Base-by-base conservation (phyloP, 2,329 filamentous ascomycete species). In the Coniochaeta sp. region DNA sequence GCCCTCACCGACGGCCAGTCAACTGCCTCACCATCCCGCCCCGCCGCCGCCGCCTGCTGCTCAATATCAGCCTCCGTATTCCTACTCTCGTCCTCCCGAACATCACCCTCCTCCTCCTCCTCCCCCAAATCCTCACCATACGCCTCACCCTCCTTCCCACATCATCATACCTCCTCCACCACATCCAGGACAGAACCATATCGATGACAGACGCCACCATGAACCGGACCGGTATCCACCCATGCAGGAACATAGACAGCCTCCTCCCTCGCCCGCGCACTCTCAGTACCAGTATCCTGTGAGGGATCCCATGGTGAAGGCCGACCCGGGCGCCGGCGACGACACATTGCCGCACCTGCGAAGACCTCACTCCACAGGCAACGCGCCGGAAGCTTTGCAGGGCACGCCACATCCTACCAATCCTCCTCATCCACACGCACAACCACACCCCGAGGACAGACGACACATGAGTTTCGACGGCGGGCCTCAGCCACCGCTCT, bases 131-230 rank as follows among this genome's bases (percentile, higher is more conserved):
- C 17, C 38, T 40, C 38, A 40, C 16, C 65, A 62, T 55, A 71
- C 69, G 36, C 70, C 68, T 22, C 68, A 55, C 17, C 28, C 14
- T 55, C 28, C 68, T 54, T 70, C 69, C 32, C 62, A 64, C 32
- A 63, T 63, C 66, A 19, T 69, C 67, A 61, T 69, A 70, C 66
- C 66, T 57, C 66, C 70, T 61, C 59, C 68, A 68, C 19, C 62
- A 62, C n/a, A n/a, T n/a, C 32, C 71, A 59, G 68, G 71, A 60
- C 66, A 32, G n/a, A 72, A 76, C 61, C 77, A 76, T 60, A 65
- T 72, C 73, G 79, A 84, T 68, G 81, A 85, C 66, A 81, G 81
- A 71, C 81, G 81, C 65, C 79, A 81, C 67, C 78, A 82, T 80
- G 82, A 84, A 58, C 79, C 77, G 72, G 82, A 83, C 65, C 74